These are phyloP conservation scores for Pseudogymnoascus sp. DNA, from an alignment of 2,329 filamentous ascomycete genomes.

Conservation along the genomic window DNA sequence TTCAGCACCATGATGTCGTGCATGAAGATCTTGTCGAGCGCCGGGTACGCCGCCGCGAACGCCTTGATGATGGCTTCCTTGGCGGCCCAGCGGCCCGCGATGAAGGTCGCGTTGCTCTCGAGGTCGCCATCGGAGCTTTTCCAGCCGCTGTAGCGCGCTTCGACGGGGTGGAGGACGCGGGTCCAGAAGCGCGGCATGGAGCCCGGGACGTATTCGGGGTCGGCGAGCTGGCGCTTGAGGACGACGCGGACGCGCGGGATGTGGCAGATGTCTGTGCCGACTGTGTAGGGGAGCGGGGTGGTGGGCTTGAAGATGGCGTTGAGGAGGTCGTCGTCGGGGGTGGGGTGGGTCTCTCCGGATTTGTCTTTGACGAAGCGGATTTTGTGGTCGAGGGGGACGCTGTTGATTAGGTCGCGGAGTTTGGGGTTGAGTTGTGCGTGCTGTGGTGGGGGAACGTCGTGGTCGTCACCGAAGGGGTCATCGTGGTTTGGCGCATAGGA, in stretches of 20 bases:
- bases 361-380: neutral
- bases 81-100: neutral
- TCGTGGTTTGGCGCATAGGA: neutral
- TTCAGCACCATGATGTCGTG: neutral
- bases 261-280: neutral
- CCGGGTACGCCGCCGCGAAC: neutral
- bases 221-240: neutral
- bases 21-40: neutral
- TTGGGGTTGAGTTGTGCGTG: neutral
- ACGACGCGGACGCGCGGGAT: neutral
- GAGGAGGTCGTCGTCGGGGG: neutral
- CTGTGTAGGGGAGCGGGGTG: neutral
- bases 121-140: neutral
- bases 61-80: conserved; percentile 1
- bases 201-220: neutral
- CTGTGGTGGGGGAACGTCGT: neutral
- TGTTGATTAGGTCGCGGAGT: neutral
- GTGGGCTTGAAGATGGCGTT: neutral
- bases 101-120: neutral
- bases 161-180: neutral
- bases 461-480: neutral
- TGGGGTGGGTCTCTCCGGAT: neutral
- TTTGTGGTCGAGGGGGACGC: neutral
- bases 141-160: neutral
- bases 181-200: neutral